Conservation (phyloP, 108 stramenopile genomes). For the Ochromonas danica region DNA sequence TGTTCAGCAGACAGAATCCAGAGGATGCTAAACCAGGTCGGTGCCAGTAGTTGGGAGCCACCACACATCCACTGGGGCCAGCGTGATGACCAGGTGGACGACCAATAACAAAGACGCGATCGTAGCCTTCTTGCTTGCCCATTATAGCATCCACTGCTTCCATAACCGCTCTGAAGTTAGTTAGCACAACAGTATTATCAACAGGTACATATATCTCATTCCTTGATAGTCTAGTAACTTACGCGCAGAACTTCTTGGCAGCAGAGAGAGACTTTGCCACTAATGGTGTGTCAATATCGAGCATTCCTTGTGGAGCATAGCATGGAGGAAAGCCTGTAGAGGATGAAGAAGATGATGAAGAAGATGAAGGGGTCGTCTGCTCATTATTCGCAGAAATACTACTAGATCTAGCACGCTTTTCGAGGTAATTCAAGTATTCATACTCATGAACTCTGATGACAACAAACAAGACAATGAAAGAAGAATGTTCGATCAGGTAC, state of each 20-base stretch:
- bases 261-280: background rate
- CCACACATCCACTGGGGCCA: slow-evolving; percentile 70
- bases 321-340: background rate
- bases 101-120: slow-evolving; percentile 3
- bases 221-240: background rate
- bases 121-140: background rate
- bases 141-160: background rate
- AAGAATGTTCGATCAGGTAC: too few relatives aligned
- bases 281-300: slow-evolving; percentile 4
- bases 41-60: background rate
- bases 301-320: background rate
- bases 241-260: slow-evolving; percentile 11
- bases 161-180: background rate
- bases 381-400: background rate
- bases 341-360: too few relatives aligned
- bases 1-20: slow-evolving; percentile 98
- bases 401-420: background rate
- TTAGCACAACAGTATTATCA: background rate
- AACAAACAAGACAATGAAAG: background rate
- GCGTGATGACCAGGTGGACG: slow-evolving; percentile 99
- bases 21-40: background rate
- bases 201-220: background rate
- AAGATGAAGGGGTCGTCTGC: background rate
- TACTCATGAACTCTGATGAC: background rate
- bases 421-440: background rate